Evolutionary conservation across 805 yeast species (phyloP), one percentile per base, ranked within the genome.

Genomic region (Monosporozyma solicola): DNA sequence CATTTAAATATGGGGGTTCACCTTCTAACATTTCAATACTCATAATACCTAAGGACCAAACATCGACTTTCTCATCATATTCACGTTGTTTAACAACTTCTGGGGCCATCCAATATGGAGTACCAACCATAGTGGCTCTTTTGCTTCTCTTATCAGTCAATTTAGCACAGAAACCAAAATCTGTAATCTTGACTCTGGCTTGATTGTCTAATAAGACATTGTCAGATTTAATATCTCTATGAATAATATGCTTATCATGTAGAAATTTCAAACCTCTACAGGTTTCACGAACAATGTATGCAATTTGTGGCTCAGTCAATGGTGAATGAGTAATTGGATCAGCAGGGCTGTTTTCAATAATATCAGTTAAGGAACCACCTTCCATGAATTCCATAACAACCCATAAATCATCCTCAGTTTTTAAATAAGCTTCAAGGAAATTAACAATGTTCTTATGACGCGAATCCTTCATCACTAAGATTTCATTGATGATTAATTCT

Each of bases 51-150:
- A 95, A 73, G 9, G 97, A 89, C 99, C 99, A 94, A 51, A 95
- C 87, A 69, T 94, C 99, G 35, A 94, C 97, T 66, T 95, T 91
- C 53, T 95, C 95, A 54, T 95, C 99, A 64, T 94, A 94, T 63
- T 91, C 97, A 67, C 90, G 89, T 58, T 95, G 85, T 53, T 90
- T 84, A 27, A 94, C 97, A 51, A 94, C 98, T 70, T 94, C 99
- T 1, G 99, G 99, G 0, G 99, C 99, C 99, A 94, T 94, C 99
- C 99, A 94, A 67, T 94, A 94, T 13, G 99, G 99, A 0, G 99
- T 94, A 37, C 99, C 99, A 20, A 94, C 99, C 95, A 94, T 87
- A 2, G 99, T 94, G 7, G 97, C 95, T 64, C 99, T 82, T 68
- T 92, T 91, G 51, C 86, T 80, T 66, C 87, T 85, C 59, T 83